A percentile compares a stretch with the other conserved stretches of the same genome.
Conservation (phyloP, 257 asterid genomes). For the Capsicum rhomboideum region DNA sequence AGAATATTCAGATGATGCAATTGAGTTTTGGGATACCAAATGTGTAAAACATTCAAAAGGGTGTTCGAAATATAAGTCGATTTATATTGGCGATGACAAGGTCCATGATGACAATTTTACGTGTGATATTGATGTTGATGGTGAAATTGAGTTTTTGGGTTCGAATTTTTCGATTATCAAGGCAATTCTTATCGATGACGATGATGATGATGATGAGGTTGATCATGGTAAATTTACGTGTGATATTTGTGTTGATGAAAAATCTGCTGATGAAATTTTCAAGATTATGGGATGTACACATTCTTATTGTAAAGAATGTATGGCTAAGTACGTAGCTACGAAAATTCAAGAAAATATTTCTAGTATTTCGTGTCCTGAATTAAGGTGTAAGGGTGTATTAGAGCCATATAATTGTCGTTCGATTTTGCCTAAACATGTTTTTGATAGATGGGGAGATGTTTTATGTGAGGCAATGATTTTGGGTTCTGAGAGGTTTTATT, state of each 20-base stretch:
- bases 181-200: not conserved
- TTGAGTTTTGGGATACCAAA: not conserved
- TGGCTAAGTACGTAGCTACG: constrained; percentile 36
- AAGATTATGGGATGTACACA: constrained; percentile 37
- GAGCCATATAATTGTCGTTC: constrained; percentile 53
- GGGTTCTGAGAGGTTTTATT: constrained; percentile 41
- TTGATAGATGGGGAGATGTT: constrained; percentile 70
- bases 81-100: too few relatives aligned
- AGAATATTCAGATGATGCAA: not conserved
- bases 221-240: not conserved
- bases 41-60: too few relatives aligned
- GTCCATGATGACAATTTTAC: too few relatives aligned
- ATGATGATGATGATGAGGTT: not conserved
- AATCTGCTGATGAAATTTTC: constrained; percentile 15
- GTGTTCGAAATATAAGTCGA: too few relatives aligned
- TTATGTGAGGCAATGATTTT: constrained; percentile 49
- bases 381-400: constrained; percentile 37
- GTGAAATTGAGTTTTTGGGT: not conserved
- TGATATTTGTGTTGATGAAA: constrained; percentile 46
- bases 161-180: not conserved
- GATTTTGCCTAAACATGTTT: constrained; percentile 47
- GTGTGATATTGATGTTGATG: too few relatives aligned
- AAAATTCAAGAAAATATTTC: constrained; percentile 38
- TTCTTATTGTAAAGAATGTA: constrained; percentile 40
- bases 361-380: constrained; percentile 37